Conservation (phyloP, 2,329 filamentous ascomycete genomes). For the Diaporthe sp. region DNA sequence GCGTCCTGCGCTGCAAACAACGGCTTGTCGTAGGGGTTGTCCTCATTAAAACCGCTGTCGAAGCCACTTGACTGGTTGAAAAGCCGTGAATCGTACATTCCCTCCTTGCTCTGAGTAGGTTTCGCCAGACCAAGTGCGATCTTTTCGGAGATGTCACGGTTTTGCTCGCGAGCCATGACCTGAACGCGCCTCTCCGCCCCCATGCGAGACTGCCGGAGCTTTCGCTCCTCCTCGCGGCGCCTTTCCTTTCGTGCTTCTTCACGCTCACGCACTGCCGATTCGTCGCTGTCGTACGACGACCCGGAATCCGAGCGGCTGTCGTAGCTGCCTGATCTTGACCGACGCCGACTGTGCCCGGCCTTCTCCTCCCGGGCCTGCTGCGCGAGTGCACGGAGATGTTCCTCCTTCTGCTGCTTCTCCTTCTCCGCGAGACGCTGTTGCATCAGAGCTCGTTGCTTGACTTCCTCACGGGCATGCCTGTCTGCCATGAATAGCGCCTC, state of each 20-base stretch:
- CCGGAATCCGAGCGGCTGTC: slow-evolving; percentile 63
- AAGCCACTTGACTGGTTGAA: slow-evolving; percentile 97
- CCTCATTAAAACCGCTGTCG: slow-evolving; percentile 94
- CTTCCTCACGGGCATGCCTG: slow-evolving; percentile 93
- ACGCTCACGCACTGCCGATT: slow-evolving; percentile 80
- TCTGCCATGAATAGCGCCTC: slow-evolving; percentile 96
- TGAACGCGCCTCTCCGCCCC: slow-evolving; percentile 92
- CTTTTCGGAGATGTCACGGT: slow-evolving; percentile 97
- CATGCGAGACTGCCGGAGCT: slow-evolving; percentile 95
- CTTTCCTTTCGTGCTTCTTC: slow-evolving; percentile 83
- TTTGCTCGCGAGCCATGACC: slow-evolving; percentile 94
- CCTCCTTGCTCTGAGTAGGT: slow-evolving; percentile 90
- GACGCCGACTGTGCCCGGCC: slow-evolving; percentile 61
- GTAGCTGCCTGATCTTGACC: slow-evolving; percentile 65
- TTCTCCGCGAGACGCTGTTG: slow-evolving; percentile 97
- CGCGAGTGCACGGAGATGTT: slow-evolving; percentile 87
- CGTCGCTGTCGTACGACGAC: slow-evolving; percentile 67
- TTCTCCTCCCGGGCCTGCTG: slow-evolving; percentile 93
- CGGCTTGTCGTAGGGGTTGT: slow-evolving; percentile 97
- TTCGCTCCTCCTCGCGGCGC: slow-evolving; percentile 86
- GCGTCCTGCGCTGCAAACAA: slow-evolving; percentile 96
- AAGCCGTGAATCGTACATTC: slow-evolving; percentile 96
- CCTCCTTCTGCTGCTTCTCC: slow-evolving; percentile 95
- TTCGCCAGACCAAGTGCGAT: slow-evolving; percentile 95
- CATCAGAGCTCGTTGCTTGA: slow-evolving; percentile 92